Evolutionary conservation across 2,329 filamentous ascomycete genomes (phyloP), one percentile per base, ranked within the genome.

Genomic region (Fulvia fulva): DNA sequence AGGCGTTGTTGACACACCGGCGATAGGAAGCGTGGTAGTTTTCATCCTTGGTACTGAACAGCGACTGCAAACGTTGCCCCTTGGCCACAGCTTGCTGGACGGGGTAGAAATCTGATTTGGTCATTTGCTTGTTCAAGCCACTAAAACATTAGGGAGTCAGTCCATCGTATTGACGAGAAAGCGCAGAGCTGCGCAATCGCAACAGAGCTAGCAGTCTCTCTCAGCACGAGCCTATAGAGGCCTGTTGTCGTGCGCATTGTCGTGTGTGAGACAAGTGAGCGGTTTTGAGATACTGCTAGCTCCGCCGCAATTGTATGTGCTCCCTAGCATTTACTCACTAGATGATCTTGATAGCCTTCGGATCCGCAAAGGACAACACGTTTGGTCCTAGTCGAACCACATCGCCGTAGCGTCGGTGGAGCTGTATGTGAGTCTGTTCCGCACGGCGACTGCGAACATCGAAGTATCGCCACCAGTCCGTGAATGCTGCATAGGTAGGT

Each of bases 31-130:
- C 83, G 71, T 93, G 90, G 74, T 89, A 92, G 44, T 81, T 78
- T 63, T 92, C 89, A 71, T 90, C 84, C 6, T 83, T 86, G 0
- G 88, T 90, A 68, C 86, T 89, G 77, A 93, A 93, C 19, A 94
- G 81, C 2, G 88, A 90, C 32, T 84, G 83, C 0, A 91, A 79
- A 2, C 83, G 80, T 60, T 82, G 80, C 22, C 89, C 89, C 61
- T 87, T 84, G 21, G 85, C 81, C 1, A 90, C 82, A 0, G 87
- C 85, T 73, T 90, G 85, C 70, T 92, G 89, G 2, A 92, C 87
- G 0, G 88, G 83, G 68, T 93, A 93, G 71, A 93, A 93, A 63
- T 89, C 86, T 28, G 88, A 91, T 86, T 94, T 94, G 50, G 83
- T 76, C 65, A 91, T 88, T 0, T 89, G 88, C 73, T 92, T 92